These are phyloP conservation scores for Leccinum pachyderme DNA, from an alignment of 1,284 basidiomycete species.

Conservation along the genomic window DNA sequence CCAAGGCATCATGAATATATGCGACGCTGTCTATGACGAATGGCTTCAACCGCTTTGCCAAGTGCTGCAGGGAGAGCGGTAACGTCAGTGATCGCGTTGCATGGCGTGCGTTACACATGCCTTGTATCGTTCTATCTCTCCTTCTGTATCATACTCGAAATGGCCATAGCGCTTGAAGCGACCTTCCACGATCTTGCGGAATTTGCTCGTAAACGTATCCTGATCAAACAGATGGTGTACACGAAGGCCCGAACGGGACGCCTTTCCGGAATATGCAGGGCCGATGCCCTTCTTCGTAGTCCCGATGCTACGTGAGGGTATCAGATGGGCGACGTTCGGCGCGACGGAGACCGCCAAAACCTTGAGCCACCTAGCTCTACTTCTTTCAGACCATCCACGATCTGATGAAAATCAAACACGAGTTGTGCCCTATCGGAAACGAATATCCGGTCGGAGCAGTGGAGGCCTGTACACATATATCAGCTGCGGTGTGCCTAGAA, in stretches of 20 bases:
- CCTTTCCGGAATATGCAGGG: slow-evolving; percentile 97
- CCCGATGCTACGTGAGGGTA: slow-evolving; percentile 68
- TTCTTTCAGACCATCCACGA: slow-evolving; percentile 98
- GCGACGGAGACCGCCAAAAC: slow-evolving; percentile 22
- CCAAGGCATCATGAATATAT: slow-evolving; percentile 82
- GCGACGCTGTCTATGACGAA: slow-evolving; percentile 87
- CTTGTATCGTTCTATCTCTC: slow-evolving; percentile 92
- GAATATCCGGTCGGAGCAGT: slow-evolving; percentile 85
- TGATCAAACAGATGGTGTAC: slow-evolving; percentile 96
- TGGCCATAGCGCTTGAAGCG: slow-evolving; percentile 97
- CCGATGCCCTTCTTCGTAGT: slow-evolving; percentile 99
- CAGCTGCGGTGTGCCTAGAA: background rate
- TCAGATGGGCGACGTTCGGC: slow-evolving; percentile 4
- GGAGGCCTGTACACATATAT: slow-evolving; percentile 60
- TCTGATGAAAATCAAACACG: slow-evolving; percentile 99
- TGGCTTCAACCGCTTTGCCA: slow-evolving; percentile 85
- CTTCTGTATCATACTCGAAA: slow-evolving; percentile 99
- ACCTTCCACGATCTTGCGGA: slow-evolving; percentile 94
- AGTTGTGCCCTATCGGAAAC: slow-evolving; percentile 96
- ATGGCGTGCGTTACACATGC: slow-evolving; percentile 36
- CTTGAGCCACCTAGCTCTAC: slow-evolving; percentile 92
- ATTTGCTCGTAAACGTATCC: slow-evolving; percentile 85
- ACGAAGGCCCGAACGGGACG: slow-evolving; percentile 92
- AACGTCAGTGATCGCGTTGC: background rate
- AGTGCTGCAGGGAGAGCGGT: slow-evolving; percentile 44